These are phyloP conservation scores for Rhodotorula glutinis DNA, from an alignment of 1,284 basidiomycete genomes.

Conservation along the genomic window DNA sequence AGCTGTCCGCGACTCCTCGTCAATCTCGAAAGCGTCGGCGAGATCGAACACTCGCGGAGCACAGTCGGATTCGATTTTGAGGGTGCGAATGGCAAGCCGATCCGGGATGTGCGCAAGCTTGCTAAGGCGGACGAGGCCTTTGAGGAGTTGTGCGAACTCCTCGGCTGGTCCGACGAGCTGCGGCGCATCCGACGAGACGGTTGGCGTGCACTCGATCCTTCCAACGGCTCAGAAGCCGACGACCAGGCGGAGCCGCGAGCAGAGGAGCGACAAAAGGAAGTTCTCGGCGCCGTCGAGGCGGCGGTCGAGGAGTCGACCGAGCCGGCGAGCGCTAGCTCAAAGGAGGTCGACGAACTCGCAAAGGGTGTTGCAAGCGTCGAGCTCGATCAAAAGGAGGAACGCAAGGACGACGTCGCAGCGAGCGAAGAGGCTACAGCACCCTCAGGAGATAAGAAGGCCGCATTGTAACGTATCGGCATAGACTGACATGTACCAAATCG, in stretches of 20 bases:
- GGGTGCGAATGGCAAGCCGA: slow-evolving; percentile 24
- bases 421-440: neutral
- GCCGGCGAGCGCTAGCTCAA: slow-evolving; percentile 3
- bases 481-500: neutral
- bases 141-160: slow-evolving; percentile 18
- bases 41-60: slow-evolving; percentile 25
- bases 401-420: neutral
- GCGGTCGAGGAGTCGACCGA: slow-evolving; percentile 3
- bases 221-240: slow-evolving; percentile 5
- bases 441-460: neutral
- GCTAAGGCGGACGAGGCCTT: slow-evolving; percentile 38
- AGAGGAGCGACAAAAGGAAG: slow-evolving; percentile 18
- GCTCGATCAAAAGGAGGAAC: slow-evolving; percentile 9
- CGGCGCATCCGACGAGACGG: slow-evolving; percentile 20
- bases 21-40: slow-evolving; percentile 57
- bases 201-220: slow-evolving; percentile 14
- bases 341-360: slow-evolving; percentile 24
- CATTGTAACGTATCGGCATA: slow-evolving; percentile 1
- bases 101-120: slow-evolving; percentile 36
- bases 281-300: slow-evolving; percentile 17
- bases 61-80: slow-evolving; percentile 41
- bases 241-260: slow-evolving; percentile 6
- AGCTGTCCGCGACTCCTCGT: slow-evolving; percentile 54
- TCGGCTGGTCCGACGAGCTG: slow-evolving; percentile 39
- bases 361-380: slow-evolving; percentile 26